A percentile compares a stretch with the other conserved stretches of the same genome.
phyloP scores from a whole-genome alignment of 208 protist genomes.

The Leishmania turanica region DNA sequence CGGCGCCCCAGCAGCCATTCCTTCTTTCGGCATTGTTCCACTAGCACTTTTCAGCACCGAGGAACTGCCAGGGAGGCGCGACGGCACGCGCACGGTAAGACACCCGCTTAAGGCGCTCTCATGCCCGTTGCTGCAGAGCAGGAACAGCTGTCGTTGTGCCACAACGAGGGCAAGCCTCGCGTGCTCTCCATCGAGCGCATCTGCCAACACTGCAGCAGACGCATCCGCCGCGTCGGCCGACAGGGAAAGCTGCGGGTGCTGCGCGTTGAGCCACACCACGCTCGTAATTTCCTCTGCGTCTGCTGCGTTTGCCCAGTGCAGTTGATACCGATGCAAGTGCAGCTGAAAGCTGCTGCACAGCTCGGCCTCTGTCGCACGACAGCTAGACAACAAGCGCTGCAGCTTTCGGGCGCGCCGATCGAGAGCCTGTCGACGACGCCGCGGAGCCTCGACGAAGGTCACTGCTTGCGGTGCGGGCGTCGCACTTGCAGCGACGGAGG shows the following conservation, averaged over 20 bases:
- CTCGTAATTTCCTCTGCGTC: constrained; percentile 28
- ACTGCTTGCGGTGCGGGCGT: not conserved
- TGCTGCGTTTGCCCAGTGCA: constrained; percentile 22
- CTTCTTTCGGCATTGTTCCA: constrained; percentile 1
- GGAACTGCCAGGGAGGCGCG: not conserved
- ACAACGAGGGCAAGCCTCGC: constrained; percentile 24
- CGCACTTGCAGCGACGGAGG: not conserved
- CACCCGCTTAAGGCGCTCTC: constrained; percentile 14
- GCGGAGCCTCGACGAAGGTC: not conserved
- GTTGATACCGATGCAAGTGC: constrained; percentile 27
- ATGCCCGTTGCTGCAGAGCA: constrained; percentile 17
- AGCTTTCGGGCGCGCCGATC: constrained; percentile 18
- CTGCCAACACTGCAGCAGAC: not conserved
- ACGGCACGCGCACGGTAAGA: constrained; percentile 5
- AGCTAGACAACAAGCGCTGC: constrained; percentile 12
- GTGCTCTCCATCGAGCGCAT: not conserved
- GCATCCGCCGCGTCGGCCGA: not conserved
- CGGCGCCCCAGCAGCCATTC: not conserved
- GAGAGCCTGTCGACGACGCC: not conserved
- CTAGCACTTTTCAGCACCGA: not conserved
- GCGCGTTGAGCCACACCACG: constrained; percentile 28
- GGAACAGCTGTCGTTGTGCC: constrained; percentile 20
- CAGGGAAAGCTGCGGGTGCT: not conserved
- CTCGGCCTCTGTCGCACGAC: constrained; percentile 13
- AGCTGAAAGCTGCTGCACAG: constrained; percentile 18